Evolutionary conservation across 2,329 filamentous ascomycete species (phyloP).

Genomic region (Neofusicoccum ribis): DNA sequence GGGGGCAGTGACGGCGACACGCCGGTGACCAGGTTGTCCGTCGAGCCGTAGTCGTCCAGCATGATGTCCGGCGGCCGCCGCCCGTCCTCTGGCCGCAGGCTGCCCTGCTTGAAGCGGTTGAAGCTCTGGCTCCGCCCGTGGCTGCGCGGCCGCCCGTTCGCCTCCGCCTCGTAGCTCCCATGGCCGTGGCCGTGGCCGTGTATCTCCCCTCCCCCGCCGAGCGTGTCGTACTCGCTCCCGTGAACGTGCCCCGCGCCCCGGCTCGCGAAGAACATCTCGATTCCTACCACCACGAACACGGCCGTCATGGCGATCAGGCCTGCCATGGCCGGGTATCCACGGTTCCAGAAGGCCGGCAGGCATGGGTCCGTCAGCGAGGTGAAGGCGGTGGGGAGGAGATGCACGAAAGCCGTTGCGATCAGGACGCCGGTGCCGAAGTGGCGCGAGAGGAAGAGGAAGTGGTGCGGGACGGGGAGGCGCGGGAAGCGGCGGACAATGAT

Average conservation of each 20-base stretch:
- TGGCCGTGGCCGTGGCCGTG: conserved; percentile 13
- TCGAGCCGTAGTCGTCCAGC: conserved; percentile 32
- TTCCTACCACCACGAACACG: conserved; percentile 67
- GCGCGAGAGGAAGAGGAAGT: conserved; percentile 42
- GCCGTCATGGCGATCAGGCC: conserved; percentile 42
- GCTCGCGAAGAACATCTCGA: conserved; percentile 88
- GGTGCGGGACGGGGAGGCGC: conserved; percentile 37
- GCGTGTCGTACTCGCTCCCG: conserved; percentile 52
- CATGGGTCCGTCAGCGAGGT: conserved; percentile 42
- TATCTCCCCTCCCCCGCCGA: conserved; percentile 27
- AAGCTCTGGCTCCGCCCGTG: conserved; percentile 36
- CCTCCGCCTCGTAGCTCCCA: background rate
- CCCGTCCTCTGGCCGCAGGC: conserved; percentile 15
- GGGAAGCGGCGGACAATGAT: conserved; percentile 42
- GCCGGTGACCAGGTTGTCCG: conserved; percentile 35
- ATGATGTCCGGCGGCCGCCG: conserved; percentile 33
- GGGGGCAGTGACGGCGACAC: conserved; percentile 31
- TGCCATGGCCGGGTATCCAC: conserved; percentile 41
- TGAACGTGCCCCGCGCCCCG: conserved; percentile 63
- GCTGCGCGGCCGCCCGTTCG: conserved; percentile 23
- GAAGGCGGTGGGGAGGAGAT: conserved; percentile 43
- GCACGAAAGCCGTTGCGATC: conserved; percentile 43
- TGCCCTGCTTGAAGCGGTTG: conserved; percentile 29
- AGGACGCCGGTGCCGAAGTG: conserved; percentile 44
- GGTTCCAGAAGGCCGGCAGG: conserved; percentile 41